These are phyloP conservation scores for Elongisporangium anandrum DNA, from an alignment of 352 stramenopile species.

Conservation along the genomic window DNA sequence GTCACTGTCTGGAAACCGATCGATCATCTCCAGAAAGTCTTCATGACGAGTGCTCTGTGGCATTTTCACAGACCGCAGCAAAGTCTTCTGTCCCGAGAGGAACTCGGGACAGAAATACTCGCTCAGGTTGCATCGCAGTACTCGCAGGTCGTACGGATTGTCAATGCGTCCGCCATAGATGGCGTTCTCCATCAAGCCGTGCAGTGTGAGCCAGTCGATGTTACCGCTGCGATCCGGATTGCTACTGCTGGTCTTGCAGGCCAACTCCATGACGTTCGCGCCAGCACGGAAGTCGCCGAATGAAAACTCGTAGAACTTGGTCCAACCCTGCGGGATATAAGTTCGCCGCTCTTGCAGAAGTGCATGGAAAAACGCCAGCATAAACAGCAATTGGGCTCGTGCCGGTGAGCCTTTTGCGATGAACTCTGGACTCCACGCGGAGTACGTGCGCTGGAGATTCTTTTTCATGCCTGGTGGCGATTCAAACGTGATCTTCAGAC, in stretches of 20 bases:
- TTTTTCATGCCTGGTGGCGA: conserved; percentile 94
- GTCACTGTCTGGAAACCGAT: conserved; percentile 67
- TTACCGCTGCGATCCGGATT: conserved; percentile 4
- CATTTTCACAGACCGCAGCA: conserved; percentile 69
- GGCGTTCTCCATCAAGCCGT: conserved; percentile 94
- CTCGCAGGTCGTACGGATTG: conserved; percentile 90
- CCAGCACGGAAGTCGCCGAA: conserved; percentile 92
- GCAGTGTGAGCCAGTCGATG: conserved; percentile 90
- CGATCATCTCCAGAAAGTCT: conserved; percentile 69
- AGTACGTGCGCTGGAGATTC: conserved; percentile 92
- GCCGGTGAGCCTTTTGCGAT: conserved; percentile 34
- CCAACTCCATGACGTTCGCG: conserved; percentile 86
- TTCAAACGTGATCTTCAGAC: conserved; percentile 95
- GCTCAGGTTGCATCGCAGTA: conserved; percentile 84
- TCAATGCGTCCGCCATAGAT: conserved; percentile 95
- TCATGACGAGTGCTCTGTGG: conserved; percentile 56
- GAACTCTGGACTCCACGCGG: conserved; percentile 80
- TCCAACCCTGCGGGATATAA: conserved; percentile 95
- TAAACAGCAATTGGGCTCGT: conserved; percentile 77
- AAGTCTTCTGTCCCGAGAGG: conserved; percentile 49
- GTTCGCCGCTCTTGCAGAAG: conserved; percentile 82
- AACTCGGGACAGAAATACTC: conserved; percentile 87
- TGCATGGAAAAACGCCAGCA: conserved; percentile 90
- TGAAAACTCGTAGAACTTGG: conserved; percentile 96
- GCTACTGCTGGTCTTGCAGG: conserved; percentile 31